A percentile compares a stretch with the other conserved stretches of the same genome.
phyloP scores from a whole-genome alignment of 441 rosid species.

The Biscutella laevigata region DNA sequence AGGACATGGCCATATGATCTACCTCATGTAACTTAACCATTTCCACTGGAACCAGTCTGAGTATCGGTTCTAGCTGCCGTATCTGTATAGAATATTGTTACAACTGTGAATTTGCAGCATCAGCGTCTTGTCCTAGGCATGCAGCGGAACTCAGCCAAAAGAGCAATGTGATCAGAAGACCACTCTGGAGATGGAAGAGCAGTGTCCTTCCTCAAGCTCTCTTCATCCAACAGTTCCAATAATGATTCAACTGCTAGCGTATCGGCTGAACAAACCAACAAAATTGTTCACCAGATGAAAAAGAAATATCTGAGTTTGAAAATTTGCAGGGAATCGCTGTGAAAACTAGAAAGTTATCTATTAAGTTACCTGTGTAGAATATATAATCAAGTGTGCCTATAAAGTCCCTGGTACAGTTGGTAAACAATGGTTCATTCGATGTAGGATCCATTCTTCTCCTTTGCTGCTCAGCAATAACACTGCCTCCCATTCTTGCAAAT shows the following conservation, averaged over 20 bases:
- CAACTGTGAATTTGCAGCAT: slow-evolving; percentile 23
- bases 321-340: too few relatives aligned
- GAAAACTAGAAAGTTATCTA: neutral
- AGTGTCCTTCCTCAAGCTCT: slow-evolving; percentile 82
- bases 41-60: slow-evolving; percentile 1
- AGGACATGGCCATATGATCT: too few relatives aligned
- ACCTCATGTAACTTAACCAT: slow-evolving; percentile 9
- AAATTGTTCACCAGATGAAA: neutral
- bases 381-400: slow-evolving; percentile 83
- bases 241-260: slow-evolving; percentile 68
- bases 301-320: slow-evolving; percentile 3
- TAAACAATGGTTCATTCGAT: slow-evolving; percentile 28
- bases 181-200: slow-evolving; percentile 51
- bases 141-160: slow-evolving; percentile 81
- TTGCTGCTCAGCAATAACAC: slow-evolving; percentile 50
- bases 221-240: slow-evolving; percentile 85
- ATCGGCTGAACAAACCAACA: slow-evolving; percentile 43
- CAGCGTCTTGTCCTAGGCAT: slow-evolving; percentile 70
- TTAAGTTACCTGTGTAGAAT: slow-evolving; percentile 64
- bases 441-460: slow-evolving; percentile 67
- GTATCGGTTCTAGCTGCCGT: neutral
- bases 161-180: slow-evolving; percentile 59
- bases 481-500: slow-evolving; percentile 54
- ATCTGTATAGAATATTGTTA: slow-evolving; percentile 3
- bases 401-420: slow-evolving; percentile 72